phyloP scores from a whole-genome alignment of 805 yeast species.

The Candida boleticola region DNA sequence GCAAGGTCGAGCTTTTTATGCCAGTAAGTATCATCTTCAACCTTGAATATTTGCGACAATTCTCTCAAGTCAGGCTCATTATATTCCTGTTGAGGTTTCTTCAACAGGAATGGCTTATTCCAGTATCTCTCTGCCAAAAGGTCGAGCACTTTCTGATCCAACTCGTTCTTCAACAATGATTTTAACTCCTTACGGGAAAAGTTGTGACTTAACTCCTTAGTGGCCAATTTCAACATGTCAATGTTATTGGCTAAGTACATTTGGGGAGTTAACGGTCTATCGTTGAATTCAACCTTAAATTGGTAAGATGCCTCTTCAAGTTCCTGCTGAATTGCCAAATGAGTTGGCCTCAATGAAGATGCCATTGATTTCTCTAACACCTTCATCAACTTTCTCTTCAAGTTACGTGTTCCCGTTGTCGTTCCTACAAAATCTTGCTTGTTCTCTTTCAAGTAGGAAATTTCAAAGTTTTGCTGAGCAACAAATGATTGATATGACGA shows the following conservation, averaged over 20 bases:
- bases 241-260: conserved; percentile 90
- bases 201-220: conserved; percentile 80
- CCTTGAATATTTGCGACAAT: conserved; percentile 47
- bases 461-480: conserved; percentile 61
- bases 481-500: conserved; percentile 61
- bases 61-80: conserved; percentile 52
- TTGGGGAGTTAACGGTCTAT: conserved; percentile 88
- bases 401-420: conserved; percentile 68
- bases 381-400: conserved; percentile 78
- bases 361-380: conserved; percentile 93
- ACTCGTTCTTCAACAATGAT: conserved; percentile 72
- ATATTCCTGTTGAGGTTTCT: conserved; percentile 5
- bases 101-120: conserved; percentile 57
- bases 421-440: conserved; percentile 61
- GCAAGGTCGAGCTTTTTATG: conserved; percentile 81
- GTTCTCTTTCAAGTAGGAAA: conserved; percentile 59
- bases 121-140: conserved; percentile 88
- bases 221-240: conserved; percentile 78
- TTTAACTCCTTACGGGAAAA: conserved; percentile 83
- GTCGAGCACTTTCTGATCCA: conserved; percentile 88
- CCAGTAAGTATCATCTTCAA: conserved; percentile 79
- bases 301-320: conserved; percentile 89
- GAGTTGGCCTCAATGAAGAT: conserved; percentile 81
- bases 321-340: conserved; percentile 80
- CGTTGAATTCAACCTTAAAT: conserved; percentile 96